Conservation (phyloP, 345 rosid genomes). For the Syzygium grande region DNA sequence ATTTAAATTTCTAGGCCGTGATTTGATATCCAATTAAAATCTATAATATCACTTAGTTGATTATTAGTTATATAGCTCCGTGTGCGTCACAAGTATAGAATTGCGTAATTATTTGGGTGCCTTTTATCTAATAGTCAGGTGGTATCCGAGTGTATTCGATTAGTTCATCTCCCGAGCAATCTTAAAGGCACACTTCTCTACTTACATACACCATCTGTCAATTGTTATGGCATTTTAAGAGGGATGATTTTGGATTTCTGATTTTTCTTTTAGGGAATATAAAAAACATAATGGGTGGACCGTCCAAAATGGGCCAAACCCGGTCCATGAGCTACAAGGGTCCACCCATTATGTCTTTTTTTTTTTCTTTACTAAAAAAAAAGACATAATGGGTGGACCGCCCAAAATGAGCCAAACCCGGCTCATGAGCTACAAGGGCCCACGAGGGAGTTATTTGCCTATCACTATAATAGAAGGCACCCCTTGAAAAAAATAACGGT, state of each 20-base stretch:
- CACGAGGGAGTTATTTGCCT: no score
- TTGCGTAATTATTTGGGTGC: background rate
- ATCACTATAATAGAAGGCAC: no score
- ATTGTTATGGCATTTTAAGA: background rate
- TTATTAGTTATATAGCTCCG: background rate
- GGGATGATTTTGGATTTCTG: background rate
- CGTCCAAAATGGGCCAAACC: no score
- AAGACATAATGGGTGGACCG: no score
- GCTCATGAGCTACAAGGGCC: no score
- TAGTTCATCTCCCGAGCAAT: background rate
- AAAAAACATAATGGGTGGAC: no score
- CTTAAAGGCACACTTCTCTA: background rate
- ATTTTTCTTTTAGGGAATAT: background rate
- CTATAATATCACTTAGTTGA: background rate
- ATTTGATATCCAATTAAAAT: background rate
- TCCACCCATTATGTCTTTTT: no score
- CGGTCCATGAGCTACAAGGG: no score
- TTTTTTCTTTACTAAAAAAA: no score
- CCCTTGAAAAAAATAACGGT: no score
- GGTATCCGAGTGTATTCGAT: background rate
- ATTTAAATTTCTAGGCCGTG: background rate
- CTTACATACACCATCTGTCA: background rate
- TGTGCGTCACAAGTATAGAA: fast-evolving
- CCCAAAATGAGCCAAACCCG: no score
- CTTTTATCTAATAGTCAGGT: background rate